Evolutionary conservation across 148 eudicot species (phyloP).

Genomic region (Amaranthus palmeri): DNA sequence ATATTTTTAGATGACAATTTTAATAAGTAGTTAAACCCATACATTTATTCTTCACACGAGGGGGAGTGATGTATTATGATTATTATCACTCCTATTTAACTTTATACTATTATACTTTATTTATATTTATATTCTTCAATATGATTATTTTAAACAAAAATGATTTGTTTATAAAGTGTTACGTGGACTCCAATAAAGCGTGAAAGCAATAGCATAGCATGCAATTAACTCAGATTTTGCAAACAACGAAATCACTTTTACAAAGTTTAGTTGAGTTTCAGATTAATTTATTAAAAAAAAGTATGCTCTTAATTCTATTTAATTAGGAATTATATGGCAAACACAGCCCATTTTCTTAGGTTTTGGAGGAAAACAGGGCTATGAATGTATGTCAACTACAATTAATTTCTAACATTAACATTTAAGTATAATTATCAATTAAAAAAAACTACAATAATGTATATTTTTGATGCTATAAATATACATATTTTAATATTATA

Average conservation of each 20-base stretch:
- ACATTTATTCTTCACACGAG: not conserved
- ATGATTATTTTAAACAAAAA: not conserved
- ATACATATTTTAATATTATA: no score
- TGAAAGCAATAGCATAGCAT: conserved; percentile 8
- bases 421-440: no score
- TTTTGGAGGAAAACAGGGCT: conserved; percentile 3
- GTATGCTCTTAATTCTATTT: not conserved
- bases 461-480: no score
- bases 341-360: conserved; percentile 17
- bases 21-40: not conserved
- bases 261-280: not conserved
- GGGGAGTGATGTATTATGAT: not conserved
- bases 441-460: no score
- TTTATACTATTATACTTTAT: no score
- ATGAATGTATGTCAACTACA: not conserved
- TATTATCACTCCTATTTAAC: no score
- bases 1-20: not conserved
- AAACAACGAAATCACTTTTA: conserved; percentile 19
- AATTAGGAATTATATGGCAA: conserved; percentile 7
- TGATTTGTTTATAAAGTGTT: not conserved
- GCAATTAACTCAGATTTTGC: conserved; percentile 13
- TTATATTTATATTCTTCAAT: no score
- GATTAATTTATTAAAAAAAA: not conserved
- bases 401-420: no score
- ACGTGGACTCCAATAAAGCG: conserved; percentile 16